phyloP scores from a whole-genome alignment of 2,329 filamentous ascomycete genomes.

The Escovopsis sp. region DNA sequence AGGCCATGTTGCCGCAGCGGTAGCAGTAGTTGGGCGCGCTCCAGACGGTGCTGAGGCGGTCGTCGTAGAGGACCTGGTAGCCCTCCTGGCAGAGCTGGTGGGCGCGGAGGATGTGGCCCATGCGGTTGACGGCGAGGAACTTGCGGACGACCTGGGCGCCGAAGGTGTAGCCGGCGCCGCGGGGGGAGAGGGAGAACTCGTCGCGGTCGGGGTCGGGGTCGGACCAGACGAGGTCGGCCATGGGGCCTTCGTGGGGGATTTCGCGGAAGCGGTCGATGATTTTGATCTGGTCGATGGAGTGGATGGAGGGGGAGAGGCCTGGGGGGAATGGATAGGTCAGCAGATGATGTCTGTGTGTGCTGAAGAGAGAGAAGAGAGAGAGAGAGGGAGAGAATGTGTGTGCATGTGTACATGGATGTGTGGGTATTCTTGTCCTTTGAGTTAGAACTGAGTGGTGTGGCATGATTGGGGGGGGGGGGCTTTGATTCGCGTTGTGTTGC shows the following conservation, averaged over 20 bases:
- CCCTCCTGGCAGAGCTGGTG: constrained; percentile 98
- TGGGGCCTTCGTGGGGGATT: constrained; percentile 95
- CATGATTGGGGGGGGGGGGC: no score
- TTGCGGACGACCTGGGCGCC: constrained; percentile 97
- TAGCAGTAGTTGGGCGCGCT: constrained; percentile 95
- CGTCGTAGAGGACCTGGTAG: constrained; percentile 92
- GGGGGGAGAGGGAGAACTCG: constrained; percentile 86
- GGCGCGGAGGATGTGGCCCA: constrained; percentile 95
- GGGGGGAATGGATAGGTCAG: not conserved
- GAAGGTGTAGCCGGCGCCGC: constrained; percentile 93
- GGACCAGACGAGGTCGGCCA: constrained; percentile 99
- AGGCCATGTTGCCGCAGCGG: constrained; percentile 91
- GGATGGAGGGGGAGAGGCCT: constrained; percentile 78
- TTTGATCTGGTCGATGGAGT: constrained; percentile 98
- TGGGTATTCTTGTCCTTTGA: no score
- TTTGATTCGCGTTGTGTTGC: no score
- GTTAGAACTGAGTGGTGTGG: no score
- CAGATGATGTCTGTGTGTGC: no score
- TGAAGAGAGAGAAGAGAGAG: no score
- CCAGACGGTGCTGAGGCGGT: constrained; percentile 91
- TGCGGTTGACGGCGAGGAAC: constrained; percentile 90
- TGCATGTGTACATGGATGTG: no score
- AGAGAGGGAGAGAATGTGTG: no score
- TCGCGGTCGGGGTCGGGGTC: constrained; percentile 95
- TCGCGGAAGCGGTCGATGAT: constrained; percentile 98